Base-by-base conservation (phyloP, 176 grass and related monocot genomes). In the Alloteropsis semialata region DNA sequence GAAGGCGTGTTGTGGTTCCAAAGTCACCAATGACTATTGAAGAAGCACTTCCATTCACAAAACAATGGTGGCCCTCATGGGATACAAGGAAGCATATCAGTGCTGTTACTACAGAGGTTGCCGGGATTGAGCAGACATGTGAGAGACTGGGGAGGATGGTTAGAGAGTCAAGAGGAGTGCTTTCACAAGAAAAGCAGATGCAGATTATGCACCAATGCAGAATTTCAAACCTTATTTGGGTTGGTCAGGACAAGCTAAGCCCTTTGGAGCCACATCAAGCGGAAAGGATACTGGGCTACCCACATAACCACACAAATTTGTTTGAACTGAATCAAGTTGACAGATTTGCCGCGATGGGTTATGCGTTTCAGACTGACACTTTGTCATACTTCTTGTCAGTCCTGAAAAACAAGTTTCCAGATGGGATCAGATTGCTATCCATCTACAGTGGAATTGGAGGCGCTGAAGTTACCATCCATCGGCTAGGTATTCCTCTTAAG, bases 361-460 rank as follows among this genome's bases (percentile, higher is more conserved):
- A 71, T 10, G 65, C 79, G 32, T 95, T 98, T 72, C 96, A 96
- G 65, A 93, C 69, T 54, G 89, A 93, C 56, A 93, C 85, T 11
- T 38, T 89, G 4, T 69, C 85, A 13, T 88, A 95, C 75, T 29
- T 88, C 27, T 74, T 96, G 41, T 95, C 96, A 4, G 79, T 87
- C 12, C 65, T 98, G 74, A 98, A 95, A 77, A 61, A 56, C 16
- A 59, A 57, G 4, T 97, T 75, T 87, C 88, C 84, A 37, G 69
- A 86, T 33, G 92, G 95, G 22, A 29, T 97, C 5, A 84, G 90
- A 43, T 77, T 97, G 34, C 39, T 97, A 61, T 97, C 95, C 24
- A 82, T 97, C 44, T 94, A 87, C 25, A 97, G 72, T 74, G 92
- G 90, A 64, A 91, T 89, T 56, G 95, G 95, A 67, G 95, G 95